Evolutionary conservation across 2,329 filamentous ascomycete species (phyloP).

Genomic region (Trichoderma lentiforme): DNA sequence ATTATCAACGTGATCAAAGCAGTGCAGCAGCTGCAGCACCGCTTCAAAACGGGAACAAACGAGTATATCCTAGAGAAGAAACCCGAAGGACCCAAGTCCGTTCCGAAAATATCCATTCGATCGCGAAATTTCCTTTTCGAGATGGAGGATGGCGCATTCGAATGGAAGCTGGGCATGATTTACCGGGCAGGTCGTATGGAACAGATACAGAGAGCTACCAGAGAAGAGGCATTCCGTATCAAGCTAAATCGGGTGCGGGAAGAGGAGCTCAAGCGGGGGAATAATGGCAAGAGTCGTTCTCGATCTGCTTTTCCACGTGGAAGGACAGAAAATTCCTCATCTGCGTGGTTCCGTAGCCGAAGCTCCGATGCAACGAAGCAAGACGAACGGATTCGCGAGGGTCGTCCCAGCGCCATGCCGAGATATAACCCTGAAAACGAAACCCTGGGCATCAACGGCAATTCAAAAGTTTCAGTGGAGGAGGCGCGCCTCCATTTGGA

Average conservation of each 20-base stretch:
- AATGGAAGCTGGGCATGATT: conserved; percentile 94
- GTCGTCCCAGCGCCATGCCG: conserved; percentile 45
- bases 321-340: conserved; percentile 28
- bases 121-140: conserved; percentile 84
- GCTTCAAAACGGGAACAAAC: conserved; percentile 82
- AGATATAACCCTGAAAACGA: conserved; percentile 79
- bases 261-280: conserved; percentile 57
- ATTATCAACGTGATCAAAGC: conserved; percentile 84
- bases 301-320: conserved; percentile 48
- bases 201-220: conserved; percentile 82
- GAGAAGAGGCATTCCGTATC: conserved; percentile 83
- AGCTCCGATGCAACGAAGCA: conserved; percentile 48
- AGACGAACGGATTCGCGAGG: conserved; percentile 30
- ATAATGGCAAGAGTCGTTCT: conserved; percentile 48
- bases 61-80: conserved; percentile 85
- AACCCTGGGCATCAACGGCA: conserved; percentile 61
- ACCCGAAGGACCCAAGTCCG: conserved; percentile 78
- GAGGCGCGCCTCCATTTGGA: conserved; percentile 75
- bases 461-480: conserved; percentile 67
- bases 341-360: conserved; percentile 48
- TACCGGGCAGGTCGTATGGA: conserved; percentile 86
- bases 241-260: conserved; percentile 84
- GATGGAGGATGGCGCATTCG: conserved; percentile 91
- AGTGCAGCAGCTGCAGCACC: conserved; percentile 84
- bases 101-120: conserved; percentile 81